Conservation (phyloP, 192 early-diverging fungal species). For the Pecoramyces ruminantium region DNA sequence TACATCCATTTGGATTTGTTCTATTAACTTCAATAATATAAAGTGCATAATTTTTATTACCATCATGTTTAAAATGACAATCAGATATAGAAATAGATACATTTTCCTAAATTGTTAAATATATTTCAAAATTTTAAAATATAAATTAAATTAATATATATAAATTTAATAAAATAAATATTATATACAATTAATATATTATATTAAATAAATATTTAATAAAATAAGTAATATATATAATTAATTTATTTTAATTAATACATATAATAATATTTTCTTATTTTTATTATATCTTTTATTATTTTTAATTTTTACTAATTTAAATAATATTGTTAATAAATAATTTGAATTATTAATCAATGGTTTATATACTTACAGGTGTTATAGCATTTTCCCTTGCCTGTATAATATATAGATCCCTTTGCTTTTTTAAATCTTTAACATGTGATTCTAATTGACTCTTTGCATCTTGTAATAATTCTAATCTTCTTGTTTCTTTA, state of each 20-base stretch:
- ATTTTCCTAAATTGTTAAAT: neutral
- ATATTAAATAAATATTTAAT: too few relatives aligned
- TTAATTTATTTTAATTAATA: too few relatives aligned
- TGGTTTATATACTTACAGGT: slow-evolving; percentile 19
- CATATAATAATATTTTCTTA: too few relatives aligned
- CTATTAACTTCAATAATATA: slow-evolving; percentile 60
- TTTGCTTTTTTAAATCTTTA: slow-evolving; percentile 33
- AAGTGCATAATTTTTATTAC: slow-evolving; percentile 28
- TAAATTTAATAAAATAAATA: too few relatives aligned
- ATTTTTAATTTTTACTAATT: too few relatives aligned
- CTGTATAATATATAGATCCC: slow-evolving; percentile 34
- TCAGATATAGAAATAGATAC: neutral
- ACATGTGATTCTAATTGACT: neutral
- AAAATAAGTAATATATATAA: too few relatives aligned
- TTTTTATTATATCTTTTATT: too few relatives aligned
- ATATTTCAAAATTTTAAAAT: neutral
- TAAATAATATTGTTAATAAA: too few relatives aligned
- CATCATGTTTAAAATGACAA: slow-evolving; percentile 27
- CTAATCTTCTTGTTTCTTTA: neutral
- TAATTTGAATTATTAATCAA: too few relatives aligned
- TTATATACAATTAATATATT: too few relatives aligned
- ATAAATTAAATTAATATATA: neutral
- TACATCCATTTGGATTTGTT: slow-evolving; percentile 18
- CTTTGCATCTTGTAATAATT: neutral
- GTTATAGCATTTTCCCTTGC: slow-evolving; percentile 40